Evolutionary conservation across 306 rosid genomes (phyloP).

Genomic region (Sophora flavescens): DNA sequence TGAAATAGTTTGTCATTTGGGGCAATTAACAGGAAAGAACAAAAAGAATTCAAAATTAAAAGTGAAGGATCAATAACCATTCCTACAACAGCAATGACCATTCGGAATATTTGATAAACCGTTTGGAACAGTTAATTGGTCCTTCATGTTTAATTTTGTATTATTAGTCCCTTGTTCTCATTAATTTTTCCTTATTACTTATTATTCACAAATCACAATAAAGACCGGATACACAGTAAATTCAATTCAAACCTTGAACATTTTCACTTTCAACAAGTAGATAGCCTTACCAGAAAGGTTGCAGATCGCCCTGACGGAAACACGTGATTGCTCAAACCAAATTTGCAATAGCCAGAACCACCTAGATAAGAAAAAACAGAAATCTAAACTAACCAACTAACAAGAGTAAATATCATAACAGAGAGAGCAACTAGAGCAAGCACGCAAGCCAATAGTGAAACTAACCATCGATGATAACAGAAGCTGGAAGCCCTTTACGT

Average conservation of each 20-base stretch:
- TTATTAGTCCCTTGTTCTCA: no score
- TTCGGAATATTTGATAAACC: no score
- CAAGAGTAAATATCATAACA: neutral
- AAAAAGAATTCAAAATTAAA: no score
- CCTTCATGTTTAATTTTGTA: neutral
- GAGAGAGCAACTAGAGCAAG: neutral
- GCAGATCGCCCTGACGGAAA: slow-evolving; percentile 65
- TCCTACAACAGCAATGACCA: neutral
- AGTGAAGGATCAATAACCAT: no score
- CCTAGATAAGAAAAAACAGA: slow-evolving; percentile 49
- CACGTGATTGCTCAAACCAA: slow-evolving; percentile 67
- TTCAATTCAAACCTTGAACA: neutral
- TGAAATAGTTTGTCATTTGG: neutral
- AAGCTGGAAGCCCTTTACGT: slow-evolving; percentile 61
- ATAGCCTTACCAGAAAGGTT: slow-evolving; percentile 67
- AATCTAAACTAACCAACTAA: neutral
- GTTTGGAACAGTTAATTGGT: neutral
- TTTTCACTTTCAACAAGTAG: neutral
- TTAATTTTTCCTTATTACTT: no score
- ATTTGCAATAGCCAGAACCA: slow-evolving; percentile 93
- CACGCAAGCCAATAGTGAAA: neutral
- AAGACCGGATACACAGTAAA: neutral
- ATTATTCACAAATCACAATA: neutral
- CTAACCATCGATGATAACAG: slow-evolving; percentile 79
- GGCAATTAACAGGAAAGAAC: neutral